Percentiles rank a stretch among this genome's conserved stretches.
These are phyloP conservation scores for Neurospora sp. DNA, from an alignment of 495 filamentous ascomycete species.

Conservation along the genomic window DNA sequence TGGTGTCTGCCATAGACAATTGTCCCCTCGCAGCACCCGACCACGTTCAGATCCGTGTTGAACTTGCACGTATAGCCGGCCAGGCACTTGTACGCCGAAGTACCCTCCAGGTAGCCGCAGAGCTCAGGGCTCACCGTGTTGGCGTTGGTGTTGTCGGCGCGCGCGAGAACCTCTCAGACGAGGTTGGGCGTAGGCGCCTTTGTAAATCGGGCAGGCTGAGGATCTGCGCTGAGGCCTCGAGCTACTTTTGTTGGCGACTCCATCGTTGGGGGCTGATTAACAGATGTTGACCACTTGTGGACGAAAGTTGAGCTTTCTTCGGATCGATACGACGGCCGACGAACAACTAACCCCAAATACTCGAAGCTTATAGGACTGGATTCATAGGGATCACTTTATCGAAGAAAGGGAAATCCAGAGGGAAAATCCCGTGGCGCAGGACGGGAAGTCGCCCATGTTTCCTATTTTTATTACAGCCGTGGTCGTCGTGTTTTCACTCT, in stretches of 20 bases:
- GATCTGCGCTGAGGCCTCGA: not conserved
- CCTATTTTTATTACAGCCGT: not conserved
- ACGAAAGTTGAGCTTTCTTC: not conserved
- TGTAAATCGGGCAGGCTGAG: not conserved
- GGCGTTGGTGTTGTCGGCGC: not conserved
- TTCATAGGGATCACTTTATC: not conserved
- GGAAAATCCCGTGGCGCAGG: no score
- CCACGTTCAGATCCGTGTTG: slow-evolving; percentile 3
- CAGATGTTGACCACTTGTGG: no score
- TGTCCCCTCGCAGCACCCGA: slow-evolving; percentile 3
- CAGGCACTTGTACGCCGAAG: not conserved
- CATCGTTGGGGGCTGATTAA: not conserved
- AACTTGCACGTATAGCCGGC: slow-evolving; percentile 2
- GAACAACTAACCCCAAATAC: not conserved
- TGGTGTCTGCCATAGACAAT: not conserved
- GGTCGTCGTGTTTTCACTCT: not conserved
- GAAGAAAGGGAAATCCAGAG: not conserved
- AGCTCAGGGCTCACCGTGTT: not conserved
- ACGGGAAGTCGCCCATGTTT: not conserved
- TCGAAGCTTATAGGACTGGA: not conserved
- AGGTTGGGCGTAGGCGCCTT: not conserved
- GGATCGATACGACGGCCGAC: not conserved
- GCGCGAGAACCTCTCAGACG: not conserved
- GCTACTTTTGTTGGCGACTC: not conserved
- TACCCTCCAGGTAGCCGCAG: slow-evolving; percentile 1